These are phyloP conservation scores for Parastagonospora avenae DNA, from an alignment of 2,329 filamentous ascomycete species.

Conservation along the genomic window DNA sequence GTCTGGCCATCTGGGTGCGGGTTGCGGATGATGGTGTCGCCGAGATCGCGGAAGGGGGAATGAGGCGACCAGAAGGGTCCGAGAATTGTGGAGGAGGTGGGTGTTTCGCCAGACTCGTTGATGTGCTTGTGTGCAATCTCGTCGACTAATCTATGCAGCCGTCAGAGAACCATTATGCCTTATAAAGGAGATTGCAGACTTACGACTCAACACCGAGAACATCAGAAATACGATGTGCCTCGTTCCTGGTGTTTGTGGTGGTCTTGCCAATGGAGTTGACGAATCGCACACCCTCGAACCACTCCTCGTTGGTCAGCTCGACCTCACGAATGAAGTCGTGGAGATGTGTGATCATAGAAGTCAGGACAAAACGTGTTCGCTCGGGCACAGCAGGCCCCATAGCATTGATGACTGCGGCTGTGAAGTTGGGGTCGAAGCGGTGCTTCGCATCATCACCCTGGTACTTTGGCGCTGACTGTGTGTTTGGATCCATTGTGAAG, in stretches of 20 bases:
- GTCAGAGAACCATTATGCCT: not conserved
- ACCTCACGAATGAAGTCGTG: slow-evolving; percentile 81
- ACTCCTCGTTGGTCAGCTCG: slow-evolving; percentile 77
- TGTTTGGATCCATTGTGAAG: slow-evolving; percentile 17
- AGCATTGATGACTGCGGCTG: slow-evolving; percentile 71
- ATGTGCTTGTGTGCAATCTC: slow-evolving; percentile 70
- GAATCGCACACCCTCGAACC: slow-evolving; percentile 75
- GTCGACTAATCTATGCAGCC: slow-evolving; percentile 60
- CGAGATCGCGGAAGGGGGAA: slow-evolving; percentile 72
- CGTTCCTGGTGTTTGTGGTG: slow-evolving; percentile 71
- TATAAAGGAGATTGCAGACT: slow-evolving; percentile 33
- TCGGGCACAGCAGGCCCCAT: slow-evolving; percentile 73
- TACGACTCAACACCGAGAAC: slow-evolving; percentile 75
- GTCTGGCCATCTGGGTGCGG: slow-evolving; percentile 61
- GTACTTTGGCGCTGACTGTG: slow-evolving; percentile 26
- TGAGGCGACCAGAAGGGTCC: slow-evolving; percentile 80
- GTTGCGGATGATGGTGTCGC: slow-evolving; percentile 69
- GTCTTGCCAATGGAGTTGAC: slow-evolving; percentile 76
- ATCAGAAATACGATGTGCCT: slow-evolving; percentile 74
- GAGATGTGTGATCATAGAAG: slow-evolving; percentile 70
- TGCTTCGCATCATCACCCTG: slow-evolving; percentile 26
- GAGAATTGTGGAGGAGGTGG: slow-evolving; percentile 77
- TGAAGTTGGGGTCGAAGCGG: slow-evolving; percentile 78
- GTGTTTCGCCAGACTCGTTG: slow-evolving; percentile 64
- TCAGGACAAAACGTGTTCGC: slow-evolving; percentile 67